A percentile compares a stretch with the other conserved stretches of the same genome.
Conservation (phyloP, 768 basidiomycete species). For the Psilocybe azurescens region DNA sequence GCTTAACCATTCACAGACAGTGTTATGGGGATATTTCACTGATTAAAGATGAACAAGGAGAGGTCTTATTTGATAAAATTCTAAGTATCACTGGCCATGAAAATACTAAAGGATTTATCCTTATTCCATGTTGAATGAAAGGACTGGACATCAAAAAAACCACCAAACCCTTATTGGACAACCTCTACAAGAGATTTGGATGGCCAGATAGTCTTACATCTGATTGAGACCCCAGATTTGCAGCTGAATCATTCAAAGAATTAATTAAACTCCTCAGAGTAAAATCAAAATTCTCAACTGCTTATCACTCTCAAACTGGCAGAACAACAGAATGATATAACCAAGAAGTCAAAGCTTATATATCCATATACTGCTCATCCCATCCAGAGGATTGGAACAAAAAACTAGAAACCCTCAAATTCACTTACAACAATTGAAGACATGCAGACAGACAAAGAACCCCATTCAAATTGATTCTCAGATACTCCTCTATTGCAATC, state of each 20-base stretch:
- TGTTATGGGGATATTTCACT: too few species aligned
- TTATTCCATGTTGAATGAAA: too few species aligned
- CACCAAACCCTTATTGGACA: too few species aligned
- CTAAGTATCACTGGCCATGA: too few species aligned
- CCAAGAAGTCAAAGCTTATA: constrained; percentile 28
- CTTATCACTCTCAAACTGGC: constrained; percentile 21
- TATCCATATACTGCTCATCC: constrained; percentile 13
- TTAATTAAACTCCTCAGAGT: constrained; percentile 14
- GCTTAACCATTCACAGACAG: too few species aligned
- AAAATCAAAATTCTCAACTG: constrained; percentile 13
- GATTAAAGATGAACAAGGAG: too few species aligned
- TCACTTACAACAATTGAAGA: constrained; percentile 21
- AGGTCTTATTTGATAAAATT: too few species aligned
- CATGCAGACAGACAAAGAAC: constrained; percentile 20
- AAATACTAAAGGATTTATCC: too few species aligned
- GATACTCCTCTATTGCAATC: constrained; percentile 5
- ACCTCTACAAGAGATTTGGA: too few species aligned
- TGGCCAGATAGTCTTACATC: too few species aligned
- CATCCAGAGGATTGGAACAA: constrained; percentile 19
- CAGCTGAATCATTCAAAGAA: constrained; percentile 14
- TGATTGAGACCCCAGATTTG: too few species aligned
- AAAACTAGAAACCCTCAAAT: constrained; percentile 13
- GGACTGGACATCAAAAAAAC: too few species aligned
- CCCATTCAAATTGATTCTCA: constrained; percentile 27
- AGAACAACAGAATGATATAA: constrained; percentile 26